These are phyloP conservation scores for Cyclotella choctawhatcheeana DNA, from an alignment of 108 stramenopile species.

Conservation along the genomic window DNA sequence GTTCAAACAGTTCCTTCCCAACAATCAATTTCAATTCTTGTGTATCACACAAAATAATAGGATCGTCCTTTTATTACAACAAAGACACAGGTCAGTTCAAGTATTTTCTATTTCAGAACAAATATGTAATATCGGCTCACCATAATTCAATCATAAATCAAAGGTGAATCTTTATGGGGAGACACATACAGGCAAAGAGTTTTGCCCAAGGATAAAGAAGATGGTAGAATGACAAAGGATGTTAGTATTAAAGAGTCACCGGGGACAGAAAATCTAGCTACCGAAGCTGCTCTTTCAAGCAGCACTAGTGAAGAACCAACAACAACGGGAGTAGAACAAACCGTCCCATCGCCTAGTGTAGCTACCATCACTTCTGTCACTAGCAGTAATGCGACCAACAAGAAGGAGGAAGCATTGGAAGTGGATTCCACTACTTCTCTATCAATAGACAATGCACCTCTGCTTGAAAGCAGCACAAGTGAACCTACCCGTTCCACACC, in stretches of 20 bases:
- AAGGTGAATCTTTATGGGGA: constrained; percentile 53
- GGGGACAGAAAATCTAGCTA: no score
- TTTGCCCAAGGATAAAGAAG: background rate
- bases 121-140: background rate
- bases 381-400: background rate
- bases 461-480: background rate
- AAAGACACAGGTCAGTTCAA: constrained; percentile 20
- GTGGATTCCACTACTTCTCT: no score
- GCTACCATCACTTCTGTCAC: background rate
- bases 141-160: background rate
- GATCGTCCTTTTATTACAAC: constrained; percentile 51
- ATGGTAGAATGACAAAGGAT: background rate
- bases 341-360: background rate
- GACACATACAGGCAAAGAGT: constrained; percentile 29
- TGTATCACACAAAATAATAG: no score
- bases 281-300: no score
- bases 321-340: background rate
- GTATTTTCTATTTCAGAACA: background rate
- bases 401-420: no score
- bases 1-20: no score
- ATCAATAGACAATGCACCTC: no score
- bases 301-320: no score
- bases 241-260: no score
- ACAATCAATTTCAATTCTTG: no score
- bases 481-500: constrained; percentile 4